Evolutionary conservation across 169 alveolate genomes (phyloP).

Genomic region (Cryptosporidium parvum): DNA sequence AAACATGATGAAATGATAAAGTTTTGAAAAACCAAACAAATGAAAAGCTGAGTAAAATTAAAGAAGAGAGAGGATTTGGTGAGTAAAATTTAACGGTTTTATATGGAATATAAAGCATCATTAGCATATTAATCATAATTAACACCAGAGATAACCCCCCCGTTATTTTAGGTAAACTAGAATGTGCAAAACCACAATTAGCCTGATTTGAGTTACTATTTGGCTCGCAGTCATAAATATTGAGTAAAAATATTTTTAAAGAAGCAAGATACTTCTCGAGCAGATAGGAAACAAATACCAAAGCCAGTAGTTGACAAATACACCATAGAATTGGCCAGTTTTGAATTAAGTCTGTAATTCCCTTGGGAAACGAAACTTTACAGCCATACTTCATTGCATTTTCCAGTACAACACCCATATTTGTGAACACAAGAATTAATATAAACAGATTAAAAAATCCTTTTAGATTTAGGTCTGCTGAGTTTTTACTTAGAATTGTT

Average conservation of each 20-base stretch:
- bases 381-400: constrained; percentile 89
- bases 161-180: constrained; percentile 56
- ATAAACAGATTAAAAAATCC: constrained; percentile 90
- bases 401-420: constrained; percentile 88
- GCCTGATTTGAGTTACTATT: constrained; percentile 82
- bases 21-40: constrained; percentile 89
- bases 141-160: constrained; percentile 81
- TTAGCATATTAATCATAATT: constrained; percentile 83
- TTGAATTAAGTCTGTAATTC: constrained; percentile 80
- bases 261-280: constrained; percentile 78
- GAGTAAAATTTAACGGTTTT: constrained; percentile 83
- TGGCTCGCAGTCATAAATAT: constrained; percentile 82
- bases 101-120: constrained; percentile 86
- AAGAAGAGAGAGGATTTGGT: constrained; percentile 87
- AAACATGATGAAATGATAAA: constrained; percentile 91
- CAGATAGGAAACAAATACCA: constrained; percentile 22
- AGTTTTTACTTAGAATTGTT: constrained; percentile 65
- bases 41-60: constrained; percentile 86
- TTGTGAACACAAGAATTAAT: constrained; percentile 86
- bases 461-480: constrained; percentile 83
- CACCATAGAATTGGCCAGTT: constrained; percentile 80
- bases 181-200: constrained; percentile 80
- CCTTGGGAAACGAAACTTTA: constrained; percentile 81
- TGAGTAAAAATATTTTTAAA: constrained; percentile 77
- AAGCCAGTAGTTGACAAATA: constrained; percentile 66